phyloP scores from a whole-genome alignment of 805 yeast genomes.

The Pichia exigua region DNA sequence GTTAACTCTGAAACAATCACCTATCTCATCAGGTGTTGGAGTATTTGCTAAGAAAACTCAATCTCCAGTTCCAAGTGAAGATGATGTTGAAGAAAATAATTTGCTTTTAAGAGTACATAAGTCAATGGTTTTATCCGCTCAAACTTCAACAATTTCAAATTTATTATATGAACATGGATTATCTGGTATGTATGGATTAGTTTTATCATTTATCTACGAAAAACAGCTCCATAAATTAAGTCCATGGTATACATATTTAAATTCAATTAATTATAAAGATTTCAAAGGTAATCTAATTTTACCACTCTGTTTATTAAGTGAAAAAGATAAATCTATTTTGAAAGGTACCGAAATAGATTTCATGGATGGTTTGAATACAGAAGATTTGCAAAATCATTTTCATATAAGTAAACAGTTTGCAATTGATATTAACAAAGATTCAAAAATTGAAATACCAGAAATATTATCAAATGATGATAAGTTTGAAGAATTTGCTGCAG shows the following conservation, averaged over 20 bases:
- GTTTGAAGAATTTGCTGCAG: conserved; percentile 45
- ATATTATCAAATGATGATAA: conserved; percentile 9
- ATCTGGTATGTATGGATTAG: conserved; percentile 59
- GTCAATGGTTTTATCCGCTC: conserved; percentile 45
- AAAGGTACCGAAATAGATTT: conserved; percentile 55
- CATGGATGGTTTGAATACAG: conserved; percentile 48
- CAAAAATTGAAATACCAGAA: conserved; percentile 30
- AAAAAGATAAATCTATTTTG: conserved; percentile 38
- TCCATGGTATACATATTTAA: conserved; percentile 74
- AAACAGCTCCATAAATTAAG: conserved; percentile 45
- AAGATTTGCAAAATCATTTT: conserved; percentile 35
- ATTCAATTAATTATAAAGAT: conserved; percentile 34
- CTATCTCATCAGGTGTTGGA: conserved; percentile 51
- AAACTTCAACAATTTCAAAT: conserved; percentile 58
- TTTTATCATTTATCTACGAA: conserved; percentile 69
- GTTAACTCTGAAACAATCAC: conserved; percentile 39
- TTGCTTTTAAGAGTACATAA: conserved; percentile 57
- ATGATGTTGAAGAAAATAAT: conserved; percentile 20
- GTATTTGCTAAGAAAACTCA: conserved; percentile 47
- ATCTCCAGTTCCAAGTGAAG: conserved; percentile 16
- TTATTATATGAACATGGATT: conserved; percentile 52
- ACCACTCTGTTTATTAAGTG: conserved; percentile 66
- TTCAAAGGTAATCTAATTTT: conserved; percentile 17
- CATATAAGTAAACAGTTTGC: conserved; percentile 38
- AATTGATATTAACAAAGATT: conserved; percentile 14